Evolutionary conservation across 352 stramenopile species (phyloP), one percentile per base, ranked within the genome.

Genomic region (Phytopythium helicoides): DNA sequence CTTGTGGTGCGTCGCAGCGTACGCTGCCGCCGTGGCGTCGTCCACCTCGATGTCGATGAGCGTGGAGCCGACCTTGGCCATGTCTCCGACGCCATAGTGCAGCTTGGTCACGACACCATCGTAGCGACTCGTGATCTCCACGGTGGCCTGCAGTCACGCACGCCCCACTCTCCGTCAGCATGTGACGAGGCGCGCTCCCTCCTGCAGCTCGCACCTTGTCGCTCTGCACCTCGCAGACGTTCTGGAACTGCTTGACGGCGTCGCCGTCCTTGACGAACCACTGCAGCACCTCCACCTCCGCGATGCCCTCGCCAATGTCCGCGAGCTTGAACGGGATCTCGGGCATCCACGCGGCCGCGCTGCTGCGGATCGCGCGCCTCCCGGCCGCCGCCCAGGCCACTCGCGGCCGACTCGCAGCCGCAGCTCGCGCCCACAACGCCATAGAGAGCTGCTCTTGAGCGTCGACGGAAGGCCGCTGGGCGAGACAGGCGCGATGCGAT

Each of bases 301-400:
- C 87, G 68, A 99, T 99, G 16, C 97, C 97, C 66, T 99, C 97
- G 50, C 97, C 97, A 69, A 99, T 99, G 66, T 99, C 97, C 6
- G 94, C 91, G 11, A 97, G 67, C 60, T 94, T 94, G 73, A 97
- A 97, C 8, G 81, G 79, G 60, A 94, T 83, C 62, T 92, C 79
- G 4, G 81, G 84, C 33, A 91, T 68, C n/a, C 62, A 58, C 1
- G 56, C 52, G 8, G 65, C 37, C 4, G 66, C 64, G 23, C 65
- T 71, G 40, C 66, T 57, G 62, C 91, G 79, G 61, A 94, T 82
- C 23, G 47, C 16, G 22, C 63, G 66, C 23, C 53, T 54, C 31
- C 19, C 37, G 26, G 14, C 7, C 6, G 15, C 7, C 1, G 15
- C n/a, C 11, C n/a, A 23, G 5, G 21, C 47, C 14, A 6, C 23